Evolutionary conservation across 331 rosid species (phyloP).

Genomic region (Malus hybrid): DNA sequence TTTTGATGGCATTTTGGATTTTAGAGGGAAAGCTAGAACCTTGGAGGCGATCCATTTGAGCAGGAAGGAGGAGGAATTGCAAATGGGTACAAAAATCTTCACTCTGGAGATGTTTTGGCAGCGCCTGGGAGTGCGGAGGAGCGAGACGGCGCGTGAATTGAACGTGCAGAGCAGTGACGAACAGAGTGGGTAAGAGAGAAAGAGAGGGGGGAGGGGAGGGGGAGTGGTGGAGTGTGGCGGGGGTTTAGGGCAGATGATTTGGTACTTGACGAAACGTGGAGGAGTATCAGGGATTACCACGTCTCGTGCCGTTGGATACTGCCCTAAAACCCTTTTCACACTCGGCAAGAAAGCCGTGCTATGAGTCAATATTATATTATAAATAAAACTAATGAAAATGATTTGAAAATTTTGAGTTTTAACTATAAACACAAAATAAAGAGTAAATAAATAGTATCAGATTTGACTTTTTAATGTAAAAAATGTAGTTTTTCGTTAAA

Average conservation of each 20-base stretch:
- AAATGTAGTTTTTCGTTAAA: no score
- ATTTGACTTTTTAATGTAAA: no score
- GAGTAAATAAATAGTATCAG: no score
- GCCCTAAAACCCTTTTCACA: no score
- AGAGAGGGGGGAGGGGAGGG: not conserved
- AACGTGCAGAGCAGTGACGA: not conserved
- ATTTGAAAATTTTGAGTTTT: no score
- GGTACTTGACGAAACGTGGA: not conserved
- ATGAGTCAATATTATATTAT: no score
- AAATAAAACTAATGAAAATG: no score
- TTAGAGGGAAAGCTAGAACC: constrained; percentile 1
- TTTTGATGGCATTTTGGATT: not conserved
- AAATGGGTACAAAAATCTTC: not conserved
- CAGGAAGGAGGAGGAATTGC: not conserved
- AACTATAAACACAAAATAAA: no score
- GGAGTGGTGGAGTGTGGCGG: not conserved
- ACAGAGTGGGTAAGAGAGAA: not conserved
- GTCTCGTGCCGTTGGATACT: not conserved
- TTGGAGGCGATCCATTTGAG: not conserved
- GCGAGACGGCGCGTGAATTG: not conserved
- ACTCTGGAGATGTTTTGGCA: not conserved
- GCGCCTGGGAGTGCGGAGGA: not conserved
- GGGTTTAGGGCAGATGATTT: constrained; percentile 16
- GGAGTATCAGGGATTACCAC: constrained; percentile 5
- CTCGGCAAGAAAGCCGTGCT: no score